Base-by-base conservation (phyloP, 495 filamentous ascomycete species). In the Aspergillus affinis region DNA sequence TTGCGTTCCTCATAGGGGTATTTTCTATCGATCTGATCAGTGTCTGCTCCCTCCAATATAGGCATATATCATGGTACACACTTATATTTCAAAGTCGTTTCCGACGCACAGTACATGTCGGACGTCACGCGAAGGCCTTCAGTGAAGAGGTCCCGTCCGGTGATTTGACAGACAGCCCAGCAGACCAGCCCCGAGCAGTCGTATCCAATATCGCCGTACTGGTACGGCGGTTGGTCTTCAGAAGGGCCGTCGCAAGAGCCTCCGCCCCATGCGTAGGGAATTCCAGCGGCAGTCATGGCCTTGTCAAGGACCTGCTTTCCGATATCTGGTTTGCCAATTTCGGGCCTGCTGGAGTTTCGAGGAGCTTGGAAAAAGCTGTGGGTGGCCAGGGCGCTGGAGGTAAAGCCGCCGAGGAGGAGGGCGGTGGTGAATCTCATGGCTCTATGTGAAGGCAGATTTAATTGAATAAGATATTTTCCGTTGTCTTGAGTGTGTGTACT, bases 131-230 rank as follows among this genome's bases (percentile, higher is more conserved):
- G 60, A 13, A 65, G 60, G 2, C 60, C 63, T 57, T 65, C 63
- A 2, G 56, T 60, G 57, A 65, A 65, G 9, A 65, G 53, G 18
- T 65, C 63, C 7, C 63, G 63, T 15, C 63, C 63, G 3, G 63
- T 65, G 0, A 65, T 57, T 53, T 66, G 54, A 47, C 64, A 66
- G 6, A 66, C 64, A 6, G 60, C 64, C 64, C 60, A 66, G 51
- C 57, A 63, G 17, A 66, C 64, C 4, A 63, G 61, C 10, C 60
- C 60, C 8, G 60, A 63, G 54, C 64, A 66, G 47, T 63, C 64
- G 36, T 63, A 66, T 7, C 60, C 60, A 6, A 59, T 48, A 41
- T 66, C 64, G 10, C 64, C 64, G 51, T 66, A 66, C n/a, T 66
- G 45, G 50, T 66, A 66, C 1, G 64, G 64, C 13, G 60, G 60